Percentiles rank a stretch among this genome's conserved stretches.
These are phyloP conservation scores for Pseudogymnoascus sp. DNA, from an alignment of 2,329 filamentous ascomycete species.

Conservation along the genomic window DNA sequence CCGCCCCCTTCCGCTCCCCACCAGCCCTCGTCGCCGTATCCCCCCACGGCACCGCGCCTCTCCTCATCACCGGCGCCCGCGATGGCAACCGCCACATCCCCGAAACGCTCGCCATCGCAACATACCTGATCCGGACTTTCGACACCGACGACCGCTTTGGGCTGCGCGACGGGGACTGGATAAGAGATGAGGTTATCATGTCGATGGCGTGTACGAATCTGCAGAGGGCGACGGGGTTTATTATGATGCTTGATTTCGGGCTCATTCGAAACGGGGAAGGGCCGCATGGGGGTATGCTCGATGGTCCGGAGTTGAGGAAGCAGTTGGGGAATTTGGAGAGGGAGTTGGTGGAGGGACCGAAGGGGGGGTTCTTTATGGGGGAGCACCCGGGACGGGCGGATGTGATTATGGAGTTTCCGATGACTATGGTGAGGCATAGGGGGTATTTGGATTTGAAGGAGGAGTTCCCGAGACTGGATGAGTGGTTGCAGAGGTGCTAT, in stretches of 20 bases:
- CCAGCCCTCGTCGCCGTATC: constrained; percentile 64
- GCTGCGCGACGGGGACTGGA: constrained; percentile 18
- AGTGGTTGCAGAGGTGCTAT: constrained; percentile 27
- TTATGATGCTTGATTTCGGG: constrained; percentile 23
- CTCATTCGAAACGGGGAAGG: constrained; percentile 15
- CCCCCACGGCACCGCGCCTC: constrained; percentile 76
- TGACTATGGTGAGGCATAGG: constrained; percentile 28
- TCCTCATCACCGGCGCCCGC: constrained; percentile 40
- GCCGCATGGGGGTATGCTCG: constrained; percentile 16
- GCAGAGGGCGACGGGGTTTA: constrained; percentile 18
- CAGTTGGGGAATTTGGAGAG: constrained; percentile 20
- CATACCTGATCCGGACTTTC: constrained; percentile 29
- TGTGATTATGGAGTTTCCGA: constrained; percentile 29
- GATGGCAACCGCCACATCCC: constrained; percentile 22
- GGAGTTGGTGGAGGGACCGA: constrained; percentile 18
- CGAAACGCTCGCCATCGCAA: constrained; percentile 27
- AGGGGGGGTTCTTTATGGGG: constrained; percentile 27
- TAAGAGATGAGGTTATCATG: constrained; percentile 26
- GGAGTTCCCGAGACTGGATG: constrained; percentile 28
- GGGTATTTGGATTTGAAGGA: constrained; percentile 27
- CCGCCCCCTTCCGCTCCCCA: constrained; percentile 49
- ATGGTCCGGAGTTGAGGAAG: constrained; percentile 19
- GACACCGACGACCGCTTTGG: constrained; percentile 25
- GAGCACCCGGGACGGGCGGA: constrained; percentile 27
- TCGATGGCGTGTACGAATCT: constrained; percentile 25